A percentile compares a stretch with the other conserved stretches of the same genome.
phyloP scores from a whole-genome alignment of 2,329 filamentous ascomycete species.

The Aspergillus sp. region DNA sequence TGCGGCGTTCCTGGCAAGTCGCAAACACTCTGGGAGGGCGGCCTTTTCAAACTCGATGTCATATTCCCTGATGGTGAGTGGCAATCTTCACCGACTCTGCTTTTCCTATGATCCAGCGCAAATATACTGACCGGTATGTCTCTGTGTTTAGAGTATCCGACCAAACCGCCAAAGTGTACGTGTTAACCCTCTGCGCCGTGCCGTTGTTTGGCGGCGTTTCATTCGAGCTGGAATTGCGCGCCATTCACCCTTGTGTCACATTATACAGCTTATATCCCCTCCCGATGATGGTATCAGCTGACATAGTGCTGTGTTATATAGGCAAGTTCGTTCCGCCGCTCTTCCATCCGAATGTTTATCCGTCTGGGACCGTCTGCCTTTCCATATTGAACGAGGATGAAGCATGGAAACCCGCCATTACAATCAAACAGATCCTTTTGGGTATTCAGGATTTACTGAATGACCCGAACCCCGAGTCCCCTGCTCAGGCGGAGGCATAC shows the following conservation, averaged over 20 bases:
- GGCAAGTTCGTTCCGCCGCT: constrained; percentile 95
- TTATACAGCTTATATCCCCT: neutral
- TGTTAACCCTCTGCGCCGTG: constrained; percentile 16
- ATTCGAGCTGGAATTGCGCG: neutral
- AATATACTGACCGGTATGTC: constrained; percentile 15
- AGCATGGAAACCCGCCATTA: constrained; percentile 97
- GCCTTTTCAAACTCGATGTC: constrained; percentile 90
- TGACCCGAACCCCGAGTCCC: constrained; percentile 95
- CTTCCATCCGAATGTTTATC: constrained; percentile 98
- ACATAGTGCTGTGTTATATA: constrained; percentile 36
- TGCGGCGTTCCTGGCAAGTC: constrained; percentile 95
- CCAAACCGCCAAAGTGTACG: constrained; percentile 97
- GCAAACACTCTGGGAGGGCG: constrained; percentile 97
- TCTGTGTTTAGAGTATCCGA: constrained; percentile 76
- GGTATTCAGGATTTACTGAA: constrained; percentile 95
- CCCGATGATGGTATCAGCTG: neutral
- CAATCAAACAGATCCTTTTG: constrained; percentile 94
- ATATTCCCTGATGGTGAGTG: constrained; percentile 85
- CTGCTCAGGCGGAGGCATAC: constrained; percentile 95
- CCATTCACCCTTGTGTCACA: neutral
- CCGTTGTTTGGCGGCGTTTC: neutral
- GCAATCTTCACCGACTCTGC: neutral
- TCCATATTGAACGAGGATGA: constrained; percentile 98
- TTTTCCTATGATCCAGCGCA: neutral
- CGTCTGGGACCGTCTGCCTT: constrained; percentile 93